Base-by-base conservation (phyloP, 768 basidiomycete genomes). In the Rhodotorula babjevae region DNA sequence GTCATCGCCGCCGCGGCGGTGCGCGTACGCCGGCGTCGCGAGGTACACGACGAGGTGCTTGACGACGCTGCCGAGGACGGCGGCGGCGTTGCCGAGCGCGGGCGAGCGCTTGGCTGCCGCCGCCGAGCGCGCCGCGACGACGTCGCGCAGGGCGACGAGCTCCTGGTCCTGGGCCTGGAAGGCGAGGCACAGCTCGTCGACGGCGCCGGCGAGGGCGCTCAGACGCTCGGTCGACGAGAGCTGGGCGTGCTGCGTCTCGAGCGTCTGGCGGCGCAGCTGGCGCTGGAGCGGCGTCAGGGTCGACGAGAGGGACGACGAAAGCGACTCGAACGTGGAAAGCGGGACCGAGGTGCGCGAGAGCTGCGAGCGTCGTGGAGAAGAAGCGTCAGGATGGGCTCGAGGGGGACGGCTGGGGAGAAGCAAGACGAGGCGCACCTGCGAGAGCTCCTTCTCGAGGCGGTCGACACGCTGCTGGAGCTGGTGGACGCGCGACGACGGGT, bases 401-500 rank as follows among this genome's bases (percentile, higher is more conserved):
- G 50, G 18, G 36, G 16, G 52, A 4, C n/a, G n/a, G n/a, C n/a
- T n/a, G n/a, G n/a, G n/a, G n/a, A n/a, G n/a, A 29, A 29, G 12
- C 61, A 62, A 29, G 65, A 64, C 0, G 66, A 62, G 61, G 49
- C 53, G 7, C 29, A 29, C 59, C 33, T 25, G 76, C 58, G 11
- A 19, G 29, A 5, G 29, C 14, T n/a, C 76, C 52, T 21, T n/a
- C 57, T 80, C 78, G 44, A 80, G 68, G 42, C 53, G 57, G 12
- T 63, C 69, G 55, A 80, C 60, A 2, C 72, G 61, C 19, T 55
- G 50, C 10, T 61, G 42, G 11, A 80, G 73, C 33, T 61, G 23
- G 61, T 78, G 65, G 18, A 78, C 75, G 50, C 77, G 74, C 14
- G 65, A 55, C 46, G 75, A 68, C 23, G 76, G 77, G 65, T 76